Percentiles rank a stretch among this genome's conserved stretches.
These are phyloP conservation scores for Cystobasidium sp. DNA, from an alignment of 1,284 basidiomycete genomes.

Conservation along the genomic window DNA sequence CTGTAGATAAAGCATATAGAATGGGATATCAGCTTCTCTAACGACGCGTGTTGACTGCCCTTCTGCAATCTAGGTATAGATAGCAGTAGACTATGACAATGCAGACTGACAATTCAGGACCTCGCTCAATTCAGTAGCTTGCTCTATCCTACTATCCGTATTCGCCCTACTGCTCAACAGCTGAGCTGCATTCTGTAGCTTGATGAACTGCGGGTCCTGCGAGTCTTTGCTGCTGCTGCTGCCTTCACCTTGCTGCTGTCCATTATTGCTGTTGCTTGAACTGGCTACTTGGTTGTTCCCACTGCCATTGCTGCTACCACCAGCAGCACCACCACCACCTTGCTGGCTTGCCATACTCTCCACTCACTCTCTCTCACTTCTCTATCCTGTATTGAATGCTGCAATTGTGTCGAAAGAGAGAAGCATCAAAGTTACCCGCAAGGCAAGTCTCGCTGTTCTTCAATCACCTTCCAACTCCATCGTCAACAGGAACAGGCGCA, in stretches of 20 bases:
- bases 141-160: conserved; percentile 31
- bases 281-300: conserved; percentile 28
- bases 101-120: conserved; percentile 41
- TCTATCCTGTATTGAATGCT: too few relatives aligned
- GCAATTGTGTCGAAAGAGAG: too few relatives aligned
- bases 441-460: too few relatives aligned
- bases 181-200: conserved; percentile 24
- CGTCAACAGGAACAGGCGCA: too few relatives aligned
- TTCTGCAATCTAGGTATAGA: not conserved
- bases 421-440: too few relatives aligned
- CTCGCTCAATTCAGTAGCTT: conserved; percentile 32
- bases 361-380: not conserved
- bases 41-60: not conserved
- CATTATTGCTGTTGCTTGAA: not conserved
- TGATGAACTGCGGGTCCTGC: conserved; percentile 27
- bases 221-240: not conserved
- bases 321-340: not conserved
- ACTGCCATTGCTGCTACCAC: conserved; percentile 6
- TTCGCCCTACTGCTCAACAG: conserved; percentile 31
- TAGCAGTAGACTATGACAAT: not conserved
- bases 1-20: conserved; percentile 14
- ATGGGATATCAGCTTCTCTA: not conserved
- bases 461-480: too few relatives aligned
- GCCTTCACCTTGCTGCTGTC: not conserved
- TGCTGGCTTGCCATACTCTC: conserved; percentile 8